Conservation (phyloP, 202 grass and related monocot genomes). For the Hordeum pubiflorum region DNA sequence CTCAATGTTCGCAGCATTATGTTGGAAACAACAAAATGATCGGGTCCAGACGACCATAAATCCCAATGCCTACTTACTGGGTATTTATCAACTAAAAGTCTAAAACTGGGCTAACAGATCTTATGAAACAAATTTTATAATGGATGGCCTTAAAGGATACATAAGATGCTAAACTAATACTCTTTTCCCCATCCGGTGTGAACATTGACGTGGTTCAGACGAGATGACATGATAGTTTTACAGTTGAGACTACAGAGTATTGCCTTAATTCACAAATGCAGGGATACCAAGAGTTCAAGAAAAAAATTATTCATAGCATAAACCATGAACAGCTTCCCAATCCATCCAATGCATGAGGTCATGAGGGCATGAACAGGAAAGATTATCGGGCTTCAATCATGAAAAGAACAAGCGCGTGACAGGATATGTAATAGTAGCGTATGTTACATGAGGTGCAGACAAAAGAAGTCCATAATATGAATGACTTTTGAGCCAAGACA, state of each 20-base stretch:
- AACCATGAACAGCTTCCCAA: not conserved
- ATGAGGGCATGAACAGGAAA: not conserved
- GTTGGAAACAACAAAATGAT: not conserved
- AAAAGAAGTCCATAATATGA: not conserved
- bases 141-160: not conserved
- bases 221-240: not conserved
- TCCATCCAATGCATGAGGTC: not conserved
- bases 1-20: not conserved
- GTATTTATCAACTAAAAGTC: conserved; percentile 18
- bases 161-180: not conserved
- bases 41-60: not conserved
- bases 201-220: not conserved
- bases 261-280: not conserved
- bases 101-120: not conserved
- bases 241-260: not conserved
- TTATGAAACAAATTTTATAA: not conserved
- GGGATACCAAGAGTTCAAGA: not conserved
- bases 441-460: not conserved
- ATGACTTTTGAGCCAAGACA: not conserved
- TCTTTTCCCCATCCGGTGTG: not conserved
- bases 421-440: not conserved
- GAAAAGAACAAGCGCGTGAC: not conserved
- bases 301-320: not conserved
- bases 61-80: not conserved
- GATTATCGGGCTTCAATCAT: conserved; percentile 4